phyloP scores from a whole-genome alignment of 257 asterid genomes.

The Plantago ovata region DNA sequence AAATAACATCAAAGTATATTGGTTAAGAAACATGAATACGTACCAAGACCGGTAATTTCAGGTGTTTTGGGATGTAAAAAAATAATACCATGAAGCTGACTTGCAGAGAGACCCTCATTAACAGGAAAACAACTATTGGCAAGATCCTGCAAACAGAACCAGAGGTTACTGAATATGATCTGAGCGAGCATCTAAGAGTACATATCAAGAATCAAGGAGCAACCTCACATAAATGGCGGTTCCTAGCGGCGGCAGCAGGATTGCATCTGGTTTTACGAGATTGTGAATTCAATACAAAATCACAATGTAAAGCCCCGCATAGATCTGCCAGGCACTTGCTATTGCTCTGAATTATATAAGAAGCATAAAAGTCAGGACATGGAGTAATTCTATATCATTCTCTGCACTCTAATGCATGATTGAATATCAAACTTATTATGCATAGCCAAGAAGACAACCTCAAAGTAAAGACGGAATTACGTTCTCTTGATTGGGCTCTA shows the following conservation, averaged over 20 bases:
- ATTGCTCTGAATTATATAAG: constrained; percentile 45
- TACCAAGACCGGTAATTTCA: neutral
- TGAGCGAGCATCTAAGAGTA: neutral
- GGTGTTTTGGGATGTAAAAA: constrained; percentile 17
- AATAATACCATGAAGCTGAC: constrained; percentile 76
- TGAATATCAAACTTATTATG: no score
- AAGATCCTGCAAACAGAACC: constrained; percentile 48
- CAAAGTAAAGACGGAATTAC: no score
- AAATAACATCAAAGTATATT: constrained; percentile 20
- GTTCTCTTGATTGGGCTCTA: no score
- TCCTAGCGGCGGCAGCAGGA: constrained; percentile 85
- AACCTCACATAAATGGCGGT: constrained; percentile 90
- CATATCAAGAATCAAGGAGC: constrained; percentile 16
- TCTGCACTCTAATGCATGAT: no score
- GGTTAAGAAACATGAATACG: constrained; percentile 16
- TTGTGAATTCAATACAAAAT: constrained; percentile 43
- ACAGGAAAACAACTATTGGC: constrained; percentile 85
- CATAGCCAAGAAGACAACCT: no score
- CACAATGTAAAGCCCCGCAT: constrained; percentile 96
- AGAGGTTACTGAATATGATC: neutral
- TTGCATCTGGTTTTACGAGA: constrained; percentile 76
- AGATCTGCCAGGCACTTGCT: constrained; percentile 92
- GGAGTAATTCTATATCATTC: no score
- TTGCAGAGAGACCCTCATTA: constrained; percentile 51
- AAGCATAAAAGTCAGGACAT: no score